These are phyloP conservation scores for Leccinum cinnamomeum DNA, from an alignment of 1,284 basidiomycete species.

Conservation along the genomic window DNA sequence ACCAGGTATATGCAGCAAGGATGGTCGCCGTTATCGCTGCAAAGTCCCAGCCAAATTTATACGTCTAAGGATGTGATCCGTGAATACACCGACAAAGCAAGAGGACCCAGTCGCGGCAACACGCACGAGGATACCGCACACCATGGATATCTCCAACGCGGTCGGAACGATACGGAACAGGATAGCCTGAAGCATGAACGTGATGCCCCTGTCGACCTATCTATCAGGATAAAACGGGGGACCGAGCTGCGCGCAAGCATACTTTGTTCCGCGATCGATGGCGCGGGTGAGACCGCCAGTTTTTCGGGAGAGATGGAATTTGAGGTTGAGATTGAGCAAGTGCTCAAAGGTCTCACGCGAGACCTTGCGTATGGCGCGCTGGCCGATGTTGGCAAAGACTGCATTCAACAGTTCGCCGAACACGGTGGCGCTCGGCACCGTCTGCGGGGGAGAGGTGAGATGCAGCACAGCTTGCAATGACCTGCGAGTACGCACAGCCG, in stretches of 20 bases:
- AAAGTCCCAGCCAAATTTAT: slow-evolving; percentile 97
- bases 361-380: slow-evolving; percentile 91
- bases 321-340: slow-evolving; percentile 86
- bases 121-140: slow-evolving; percentile 90
- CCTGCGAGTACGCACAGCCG: slow-evolving; percentile 68
- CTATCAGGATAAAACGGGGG: neutral
- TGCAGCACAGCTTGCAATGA: neutral
- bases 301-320: slow-evolving; percentile 91
- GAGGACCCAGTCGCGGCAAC: neutral
- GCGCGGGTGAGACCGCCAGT: slow-evolving; percentile 95
- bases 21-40: slow-evolving; percentile 88
- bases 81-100: neutral
- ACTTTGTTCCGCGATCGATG: slow-evolving; percentile 98
- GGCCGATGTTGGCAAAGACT: slow-evolving; percentile 95
- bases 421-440: slow-evolving; percentile 85
- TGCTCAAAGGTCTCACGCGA: slow-evolving; percentile 94
- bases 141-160: slow-evolving; percentile 93
- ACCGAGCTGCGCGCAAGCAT: slow-evolving; percentile 3
- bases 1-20: slow-evolving; percentile 94
- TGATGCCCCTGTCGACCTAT: slow-evolving; percentile 76
- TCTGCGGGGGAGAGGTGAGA: slow-evolving; percentile 50
- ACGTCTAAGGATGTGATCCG: slow-evolving; percentile 56
- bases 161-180: slow-evolving; percentile 96
- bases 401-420: slow-evolving; percentile 95
- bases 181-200: slow-evolving; percentile 91